Evolutionary conservation across 208 protist genomes (phyloP).

Genomic region (Lotmaria passim): DNA sequence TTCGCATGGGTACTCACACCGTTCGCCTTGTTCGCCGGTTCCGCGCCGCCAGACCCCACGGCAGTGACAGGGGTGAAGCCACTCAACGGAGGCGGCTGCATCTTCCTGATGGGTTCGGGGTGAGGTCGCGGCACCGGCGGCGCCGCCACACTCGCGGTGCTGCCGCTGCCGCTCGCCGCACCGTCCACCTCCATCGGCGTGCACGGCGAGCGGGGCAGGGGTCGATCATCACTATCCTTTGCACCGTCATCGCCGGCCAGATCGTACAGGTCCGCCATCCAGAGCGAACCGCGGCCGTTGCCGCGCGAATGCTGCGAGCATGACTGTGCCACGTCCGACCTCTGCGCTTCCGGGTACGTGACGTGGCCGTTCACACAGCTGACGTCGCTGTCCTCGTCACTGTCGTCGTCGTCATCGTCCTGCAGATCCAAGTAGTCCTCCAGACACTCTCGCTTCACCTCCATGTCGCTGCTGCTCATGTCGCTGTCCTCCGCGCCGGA

Average conservation of each 20-base stretch:
- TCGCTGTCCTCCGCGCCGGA: not conserved
- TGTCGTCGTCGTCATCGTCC: slow-evolving; percentile 10
- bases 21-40: slow-evolving; percentile 1
- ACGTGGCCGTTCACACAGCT: not conserved
- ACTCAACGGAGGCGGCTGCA: slow-evolving; percentile 13
- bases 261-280: slow-evolving; percentile 8
- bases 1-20: not conserved
- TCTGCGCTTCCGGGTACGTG: not conserved
- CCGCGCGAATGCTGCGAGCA: slow-evolving; percentile 15
- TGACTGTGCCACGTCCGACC: not conserved
- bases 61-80: slow-evolving; percentile 11
- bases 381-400: not conserved
- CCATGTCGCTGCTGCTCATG: not conserved
- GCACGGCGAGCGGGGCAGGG: not conserved
- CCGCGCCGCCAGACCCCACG: not conserved
- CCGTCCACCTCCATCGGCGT: slow-evolving; percentile 5
- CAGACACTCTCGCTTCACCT: slow-evolving; percentile 12
- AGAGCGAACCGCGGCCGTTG: slow-evolving; percentile 3
- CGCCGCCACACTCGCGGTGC: not conserved
- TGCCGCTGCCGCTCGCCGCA: not conserved
- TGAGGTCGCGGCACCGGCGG: not conserved
- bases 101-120: not conserved
- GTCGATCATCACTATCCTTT: not conserved
- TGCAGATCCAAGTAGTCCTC: slow-evolving; percentile 24
- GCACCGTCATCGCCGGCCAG: not conserved